These are phyloP conservation scores for Rhinocladiella similis DNA, from an alignment of 2,329 filamentous ascomycete species.

Conservation along the genomic window DNA sequence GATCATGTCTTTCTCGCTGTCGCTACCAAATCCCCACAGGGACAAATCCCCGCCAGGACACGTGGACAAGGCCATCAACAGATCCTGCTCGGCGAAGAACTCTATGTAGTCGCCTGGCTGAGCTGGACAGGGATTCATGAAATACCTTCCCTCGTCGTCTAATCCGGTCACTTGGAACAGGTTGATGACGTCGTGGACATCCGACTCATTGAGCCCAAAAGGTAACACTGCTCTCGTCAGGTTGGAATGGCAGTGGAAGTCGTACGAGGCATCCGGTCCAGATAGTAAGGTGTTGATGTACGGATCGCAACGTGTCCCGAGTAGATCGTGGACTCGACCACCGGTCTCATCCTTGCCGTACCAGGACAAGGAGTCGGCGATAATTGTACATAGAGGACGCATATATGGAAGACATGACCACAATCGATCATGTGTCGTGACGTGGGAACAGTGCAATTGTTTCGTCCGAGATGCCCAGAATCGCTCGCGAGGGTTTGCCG, in stretches of 20 bases:
- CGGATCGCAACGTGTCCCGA: slow-evolving; percentile 81
- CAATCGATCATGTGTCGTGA: slow-evolving; percentile 69
- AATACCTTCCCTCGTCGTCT: slow-evolving; percentile 70
- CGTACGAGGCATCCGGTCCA: slow-evolving; percentile 61
- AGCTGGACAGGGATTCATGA: slow-evolving; percentile 61
- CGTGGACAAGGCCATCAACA: slow-evolving; percentile 64
- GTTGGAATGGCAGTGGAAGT: slow-evolving; percentile 84
- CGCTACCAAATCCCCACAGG: slow-evolving; percentile 71
- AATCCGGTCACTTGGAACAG: slow-evolving; percentile 82
- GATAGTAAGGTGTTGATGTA: slow-evolving; percentile 76
- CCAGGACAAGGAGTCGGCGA: slow-evolving; percentile 59
- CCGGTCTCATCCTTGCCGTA: slow-evolving; percentile 65
- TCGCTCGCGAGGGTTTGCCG: slow-evolving; percentile 71
- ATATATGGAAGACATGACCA: slow-evolving; percentile 79
- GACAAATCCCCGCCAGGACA: slow-evolving; percentile 81
- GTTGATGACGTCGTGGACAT: slow-evolving; percentile 84
- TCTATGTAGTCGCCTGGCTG: slow-evolving; percentile 60
- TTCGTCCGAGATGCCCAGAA: slow-evolving; percentile 81
- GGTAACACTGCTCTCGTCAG: slow-evolving; percentile 70
- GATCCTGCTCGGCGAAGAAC: slow-evolving; percentile 77
- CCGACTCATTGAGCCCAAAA: slow-evolving; percentile 67
- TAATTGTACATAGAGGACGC: slow-evolving; percentile 70
- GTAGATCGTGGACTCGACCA: slow-evolving; percentile 71
- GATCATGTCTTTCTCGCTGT: slow-evolving; percentile 60
- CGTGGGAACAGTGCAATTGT: slow-evolving; percentile 75